Conservation (phyloP, 805 yeast species). For the Yarrowia hollandica region DNA sequence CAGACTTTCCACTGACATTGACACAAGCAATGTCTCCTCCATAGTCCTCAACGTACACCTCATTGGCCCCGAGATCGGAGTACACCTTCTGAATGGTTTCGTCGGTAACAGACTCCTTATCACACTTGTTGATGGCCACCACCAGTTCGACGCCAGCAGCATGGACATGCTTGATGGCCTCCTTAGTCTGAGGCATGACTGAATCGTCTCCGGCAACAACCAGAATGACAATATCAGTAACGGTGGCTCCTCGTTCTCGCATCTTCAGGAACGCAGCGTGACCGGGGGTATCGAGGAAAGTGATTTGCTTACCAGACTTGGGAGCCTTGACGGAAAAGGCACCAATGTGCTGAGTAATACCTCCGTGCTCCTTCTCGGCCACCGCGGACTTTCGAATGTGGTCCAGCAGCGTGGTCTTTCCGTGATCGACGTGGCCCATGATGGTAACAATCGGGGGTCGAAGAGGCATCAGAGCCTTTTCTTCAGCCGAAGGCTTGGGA, state of each 20-base stretch:
- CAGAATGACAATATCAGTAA: constrained; percentile 86
- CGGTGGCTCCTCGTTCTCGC: constrained; percentile 94
- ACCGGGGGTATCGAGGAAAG: constrained; percentile 96
- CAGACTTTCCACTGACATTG: constrained; percentile 84
- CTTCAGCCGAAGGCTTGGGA: constrained; percentile 51
- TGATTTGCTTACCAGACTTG: constrained; percentile 67
- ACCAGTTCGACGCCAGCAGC: constrained; percentile 78
- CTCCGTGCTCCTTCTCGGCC: constrained; percentile 86
- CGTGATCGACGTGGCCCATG: constrained; percentile 99
- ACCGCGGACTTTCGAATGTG: constrained; percentile 79
- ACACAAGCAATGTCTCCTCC: constrained; percentile 96
- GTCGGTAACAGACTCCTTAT: constrained; percentile 70
- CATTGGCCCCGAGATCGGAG: constrained; percentile 73
- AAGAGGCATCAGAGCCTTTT: constrained; percentile 50
- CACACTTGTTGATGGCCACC: constrained; percentile 92
- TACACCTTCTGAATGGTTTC: constrained; percentile 59
- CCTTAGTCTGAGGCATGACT: constrained; percentile 95
- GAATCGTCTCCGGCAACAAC: constrained; percentile 98
- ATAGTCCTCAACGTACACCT: constrained; percentile 81
- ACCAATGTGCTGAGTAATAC: constrained; percentile 97
- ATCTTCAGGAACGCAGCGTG: constrained; percentile 95
- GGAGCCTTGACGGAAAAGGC: constrained; percentile 90
- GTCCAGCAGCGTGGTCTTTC: constrained; percentile 92
- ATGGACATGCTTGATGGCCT: constrained; percentile 91
- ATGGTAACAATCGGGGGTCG: constrained; percentile 95